phyloP scores from a whole-genome alignment of 768 basidiomycete genomes.

The Inosperma sp. region DNA sequence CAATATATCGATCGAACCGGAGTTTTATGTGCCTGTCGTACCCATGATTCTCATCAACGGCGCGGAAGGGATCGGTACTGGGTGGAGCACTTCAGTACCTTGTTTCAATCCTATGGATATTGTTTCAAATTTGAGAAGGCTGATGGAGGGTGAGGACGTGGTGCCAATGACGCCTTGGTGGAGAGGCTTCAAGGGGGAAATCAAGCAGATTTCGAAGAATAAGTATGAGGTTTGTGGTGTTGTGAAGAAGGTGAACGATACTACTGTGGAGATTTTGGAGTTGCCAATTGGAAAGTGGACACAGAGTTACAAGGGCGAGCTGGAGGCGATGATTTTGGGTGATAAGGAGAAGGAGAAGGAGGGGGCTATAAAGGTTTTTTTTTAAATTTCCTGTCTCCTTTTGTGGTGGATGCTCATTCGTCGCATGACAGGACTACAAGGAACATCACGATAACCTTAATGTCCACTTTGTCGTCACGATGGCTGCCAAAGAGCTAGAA shows the following conservation, averaged over 20 bases:
- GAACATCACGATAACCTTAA: conserved; percentile 93
- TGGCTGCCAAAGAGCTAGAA: conserved; percentile 75
- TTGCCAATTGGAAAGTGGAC: conserved; percentile 97
- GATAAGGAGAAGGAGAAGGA: conserved; percentile 66
- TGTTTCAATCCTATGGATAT: conserved; percentile 91
- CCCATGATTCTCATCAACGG: conserved; percentile 92
- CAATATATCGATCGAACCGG: conserved; percentile 81
- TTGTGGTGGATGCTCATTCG: neutral
- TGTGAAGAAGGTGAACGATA: conserved; percentile 71
- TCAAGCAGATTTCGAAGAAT: conserved; percentile 76
- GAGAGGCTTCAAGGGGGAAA: conserved; percentile 88
- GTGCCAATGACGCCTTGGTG: conserved; percentile 95
- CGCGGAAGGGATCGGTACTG: conserved; percentile 96
- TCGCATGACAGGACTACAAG: conserved; percentile 83
- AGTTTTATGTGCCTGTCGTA: conserved; percentile 87
- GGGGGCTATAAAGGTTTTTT: conserved; percentile 68
- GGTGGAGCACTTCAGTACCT: conserved; percentile 93
- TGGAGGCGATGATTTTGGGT: conserved; percentile 78
- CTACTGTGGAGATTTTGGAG: conserved; percentile 93
- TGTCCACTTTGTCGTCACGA: conserved; percentile 81
- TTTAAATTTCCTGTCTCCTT: neutral
- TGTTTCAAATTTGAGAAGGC: conserved; percentile 76
- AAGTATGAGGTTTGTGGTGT: conserved; percentile 81
- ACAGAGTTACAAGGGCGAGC: conserved; percentile 82
- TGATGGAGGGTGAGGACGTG: conserved; percentile 82